These are phyloP conservation scores for Sicyos edulis DNA, from an alignment of 306 rosid genomes.

Conservation along the genomic window DNA sequence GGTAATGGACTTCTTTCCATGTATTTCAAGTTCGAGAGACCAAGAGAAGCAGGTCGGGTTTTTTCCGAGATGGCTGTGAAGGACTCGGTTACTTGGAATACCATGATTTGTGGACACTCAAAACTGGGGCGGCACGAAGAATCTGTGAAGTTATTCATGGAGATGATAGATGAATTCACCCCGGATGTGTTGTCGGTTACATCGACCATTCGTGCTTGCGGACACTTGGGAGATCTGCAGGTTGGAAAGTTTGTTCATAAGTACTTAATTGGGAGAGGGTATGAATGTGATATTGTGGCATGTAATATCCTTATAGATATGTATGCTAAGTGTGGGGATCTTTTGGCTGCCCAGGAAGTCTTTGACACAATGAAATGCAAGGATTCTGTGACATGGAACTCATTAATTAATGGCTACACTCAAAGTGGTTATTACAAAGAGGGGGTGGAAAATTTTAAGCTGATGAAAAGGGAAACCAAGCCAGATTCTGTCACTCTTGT, in stretches of 20 bases:
- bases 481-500: constrained; percentile 30
- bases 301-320: constrained; percentile 39
- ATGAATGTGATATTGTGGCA: constrained; percentile 33
- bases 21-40: constrained; percentile 28
- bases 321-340: constrained; percentile 49
- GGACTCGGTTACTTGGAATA: constrained; percentile 54
- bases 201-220: constrained; percentile 32
- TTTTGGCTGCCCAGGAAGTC: constrained; percentile 38
- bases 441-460: constrained; percentile 28
- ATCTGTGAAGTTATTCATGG: constrained; percentile 26
- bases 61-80: constrained; percentile 47
- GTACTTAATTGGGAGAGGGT: constrained; percentile 35
- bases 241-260: constrained; percentile 43
- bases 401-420: constrained; percentile 45
- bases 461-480: constrained; percentile 24
- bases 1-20: constrained; percentile 36
- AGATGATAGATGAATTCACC: constrained; percentile 28
- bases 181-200: constrained; percentile 34
- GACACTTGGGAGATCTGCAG: constrained; percentile 24
- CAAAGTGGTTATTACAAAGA: constrained; percentile 21
- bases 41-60: constrained; percentile 29
- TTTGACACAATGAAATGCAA: constrained; percentile 40
- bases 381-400: constrained; percentile 51
- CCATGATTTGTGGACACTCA: constrained; percentile 53
- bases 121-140: constrained; percentile 27